phyloP scores from a whole-genome alignment of 2,329 filamentous ascomycete species.

The Pseudocercospora musae region DNA sequence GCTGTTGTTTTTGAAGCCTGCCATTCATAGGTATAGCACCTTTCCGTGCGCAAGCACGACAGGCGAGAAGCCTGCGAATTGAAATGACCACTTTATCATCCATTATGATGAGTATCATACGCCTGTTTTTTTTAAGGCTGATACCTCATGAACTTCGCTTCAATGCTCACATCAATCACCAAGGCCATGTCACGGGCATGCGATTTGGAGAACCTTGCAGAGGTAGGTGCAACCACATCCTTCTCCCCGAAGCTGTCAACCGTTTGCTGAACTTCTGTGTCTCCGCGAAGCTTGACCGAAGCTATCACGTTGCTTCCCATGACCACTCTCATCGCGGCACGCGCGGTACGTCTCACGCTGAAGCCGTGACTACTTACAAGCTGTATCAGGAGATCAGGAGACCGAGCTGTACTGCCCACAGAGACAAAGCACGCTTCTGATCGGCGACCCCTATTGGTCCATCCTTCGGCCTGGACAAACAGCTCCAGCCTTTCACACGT shows the following conservation, averaged over 20 bases:
- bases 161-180: not conserved
- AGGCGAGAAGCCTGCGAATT: constrained; percentile 30
- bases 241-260: constrained; percentile 1
- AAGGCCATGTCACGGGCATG: not conserved
- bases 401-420: constrained; percentile 1
- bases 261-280: constrained; percentile 1
- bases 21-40: constrained; percentile 28
- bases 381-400: not conserved
- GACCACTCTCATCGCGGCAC: not conserved
- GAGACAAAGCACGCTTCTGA: constrained; percentile 1
- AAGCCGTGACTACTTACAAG: not conserved
- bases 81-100: constrained; percentile 22
- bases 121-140: constrained; percentile 21
- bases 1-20: constrained; percentile 32
- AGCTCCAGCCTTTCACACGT: constrained; percentile 2
- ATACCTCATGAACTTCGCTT: constrained; percentile 5
- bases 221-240: constrained; percentile 10
- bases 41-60: constrained; percentile 24
- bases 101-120: constrained; percentile 14
- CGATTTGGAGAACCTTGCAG: not conserved
- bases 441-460: not conserved
- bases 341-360: not conserved
- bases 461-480: not conserved
- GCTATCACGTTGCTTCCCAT: not conserved
- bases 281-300: not conserved